A percentile compares a stretch with the other conserved stretches of the same genome.
Evolutionary conservation across 2,329 filamentous ascomycete species (phyloP).

Genomic region (Exophiala alcalophila): DNA sequence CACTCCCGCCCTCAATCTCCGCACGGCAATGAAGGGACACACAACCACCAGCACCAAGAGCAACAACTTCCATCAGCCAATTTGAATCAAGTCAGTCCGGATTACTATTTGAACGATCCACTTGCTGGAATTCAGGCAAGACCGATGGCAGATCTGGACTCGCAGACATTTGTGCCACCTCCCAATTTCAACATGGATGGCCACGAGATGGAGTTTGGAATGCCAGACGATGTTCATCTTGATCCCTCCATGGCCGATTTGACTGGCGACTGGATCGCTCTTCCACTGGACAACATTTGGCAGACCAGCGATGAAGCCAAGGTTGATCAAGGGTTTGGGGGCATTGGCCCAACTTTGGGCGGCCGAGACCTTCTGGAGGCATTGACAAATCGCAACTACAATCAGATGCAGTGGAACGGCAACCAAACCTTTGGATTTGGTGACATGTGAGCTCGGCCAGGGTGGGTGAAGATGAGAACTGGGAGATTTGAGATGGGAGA

Average conservation of each 20-base stretch:
- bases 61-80: constrained; percentile 10
- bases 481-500: neutral
- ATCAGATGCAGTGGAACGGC: constrained; percentile 22
- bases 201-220: constrained; percentile 29
- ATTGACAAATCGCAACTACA: constrained; percentile 31
- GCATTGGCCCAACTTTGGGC: constrained; percentile 61
- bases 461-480: neutral
- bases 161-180: constrained; percentile 31
- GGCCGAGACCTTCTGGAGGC: constrained; percentile 51
- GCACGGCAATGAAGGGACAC: constrained; percentile 28
- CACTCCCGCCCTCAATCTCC: constrained; percentile 36
- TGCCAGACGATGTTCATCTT: constrained; percentile 23
- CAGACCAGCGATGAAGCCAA: constrained; percentile 45
- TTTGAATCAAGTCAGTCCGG: constrained; percentile 11
- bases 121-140: constrained; percentile 28
- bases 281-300: constrained; percentile 61
- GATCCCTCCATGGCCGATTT: constrained; percentile 20
- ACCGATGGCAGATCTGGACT: constrained; percentile 29
- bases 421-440: constrained; percentile 16
- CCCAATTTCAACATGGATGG: constrained; percentile 25
- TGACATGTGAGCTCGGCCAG: constrained; percentile 9
- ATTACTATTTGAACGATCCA: constrained; percentile 23
- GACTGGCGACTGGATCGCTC: constrained; percentile 55
- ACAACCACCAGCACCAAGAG: constrained; percentile 13
- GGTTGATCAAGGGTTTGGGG: constrained; percentile 55